These are phyloP conservation scores for Suhomyces choctaworum DNA, from an alignment of 1,139 yeast genomes.

Conservation along the genomic window DNA sequence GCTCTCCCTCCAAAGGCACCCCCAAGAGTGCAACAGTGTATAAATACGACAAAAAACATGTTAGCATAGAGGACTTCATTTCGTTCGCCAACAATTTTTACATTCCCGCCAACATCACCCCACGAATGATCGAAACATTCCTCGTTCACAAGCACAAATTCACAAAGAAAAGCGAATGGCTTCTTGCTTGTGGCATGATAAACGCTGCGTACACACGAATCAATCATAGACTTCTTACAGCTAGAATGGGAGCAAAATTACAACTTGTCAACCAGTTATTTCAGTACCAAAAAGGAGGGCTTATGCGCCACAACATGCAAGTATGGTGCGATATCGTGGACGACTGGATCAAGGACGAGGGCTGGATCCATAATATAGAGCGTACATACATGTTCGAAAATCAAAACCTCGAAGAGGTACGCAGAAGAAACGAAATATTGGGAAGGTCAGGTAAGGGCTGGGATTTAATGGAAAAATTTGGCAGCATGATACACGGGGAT, in stretches of 20 bases:
- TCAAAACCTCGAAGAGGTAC: slow-evolving; percentile 21
- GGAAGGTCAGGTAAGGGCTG: slow-evolving; percentile 38
- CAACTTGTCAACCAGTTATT: slow-evolving; percentile 52
- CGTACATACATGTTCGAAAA: slow-evolving; percentile 37
- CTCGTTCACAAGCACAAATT: slow-evolving; percentile 52
- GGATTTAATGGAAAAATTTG: slow-evolving; percentile 32
- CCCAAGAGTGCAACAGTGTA: slow-evolving; percentile 12
- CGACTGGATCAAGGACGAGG: slow-evolving; percentile 52
- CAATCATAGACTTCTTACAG: slow-evolving; percentile 46
- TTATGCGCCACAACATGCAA: slow-evolving; percentile 46
- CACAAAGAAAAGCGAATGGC: slow-evolving; percentile 60
- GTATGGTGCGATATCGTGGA: slow-evolving; percentile 55
- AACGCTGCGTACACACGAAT: slow-evolving; percentile 58
- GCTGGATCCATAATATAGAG: slow-evolving; percentile 55
- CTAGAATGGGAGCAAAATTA: slow-evolving; percentile 50
- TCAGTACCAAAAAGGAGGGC: slow-evolving; percentile 54
- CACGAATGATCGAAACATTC: slow-evolving; percentile 51
- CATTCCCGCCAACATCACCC: slow-evolving; percentile 55
- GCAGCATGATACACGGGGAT: slow-evolving; percentile 40
- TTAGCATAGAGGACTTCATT: slow-evolving; percentile 52
- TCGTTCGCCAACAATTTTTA: slow-evolving; percentile 63
- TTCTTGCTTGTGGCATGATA: slow-evolving; percentile 64
- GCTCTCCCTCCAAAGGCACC: slow-evolving; percentile 5
- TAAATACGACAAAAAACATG: slow-evolving; percentile 27
- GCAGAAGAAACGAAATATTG: slow-evolving; percentile 23